These are phyloP conservation scores for Prunus mira DNA, from an alignment of 306 rosid genomes.

Conservation along the genomic window DNA sequence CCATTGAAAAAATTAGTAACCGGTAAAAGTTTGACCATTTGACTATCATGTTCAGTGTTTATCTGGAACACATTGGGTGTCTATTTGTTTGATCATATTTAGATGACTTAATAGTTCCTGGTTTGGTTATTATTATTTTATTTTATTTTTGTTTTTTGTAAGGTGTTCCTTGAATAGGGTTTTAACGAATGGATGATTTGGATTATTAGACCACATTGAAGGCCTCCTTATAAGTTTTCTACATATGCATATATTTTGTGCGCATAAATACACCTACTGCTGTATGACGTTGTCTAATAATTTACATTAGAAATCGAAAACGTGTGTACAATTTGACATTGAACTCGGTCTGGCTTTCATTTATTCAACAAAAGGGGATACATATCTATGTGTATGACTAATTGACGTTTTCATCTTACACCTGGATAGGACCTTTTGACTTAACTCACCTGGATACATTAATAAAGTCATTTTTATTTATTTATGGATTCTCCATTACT, in stretches of 20 bases:
- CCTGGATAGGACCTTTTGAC: background rate
- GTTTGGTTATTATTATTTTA: background rate
- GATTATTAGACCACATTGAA: background rate
- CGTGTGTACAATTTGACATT: background rate
- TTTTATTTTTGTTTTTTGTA: background rate
- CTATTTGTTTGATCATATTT: background rate
- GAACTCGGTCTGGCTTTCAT: background rate
- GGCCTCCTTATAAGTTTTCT: background rate
- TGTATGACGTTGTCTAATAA: background rate
- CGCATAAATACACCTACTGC: background rate
- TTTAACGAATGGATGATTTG: background rate
- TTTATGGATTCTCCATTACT: background rate
- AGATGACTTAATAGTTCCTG: background rate
- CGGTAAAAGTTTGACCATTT: background rate
- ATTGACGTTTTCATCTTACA: slow-evolving; percentile 4
- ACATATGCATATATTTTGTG: background rate
- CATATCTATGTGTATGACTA: background rate
- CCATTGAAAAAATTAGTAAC: background rate
- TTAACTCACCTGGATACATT: background rate
- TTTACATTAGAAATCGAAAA: background rate
- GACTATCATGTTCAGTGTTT: background rate
- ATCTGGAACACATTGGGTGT: background rate
- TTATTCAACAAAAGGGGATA: background rate
- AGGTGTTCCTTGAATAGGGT: background rate
- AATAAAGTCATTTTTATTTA: background rate